Evolutionary conservation across 768 basidiomycete genomes (phyloP), one percentile per base, ranked within the genome.

Genomic region (Terana coerulea): DNA sequence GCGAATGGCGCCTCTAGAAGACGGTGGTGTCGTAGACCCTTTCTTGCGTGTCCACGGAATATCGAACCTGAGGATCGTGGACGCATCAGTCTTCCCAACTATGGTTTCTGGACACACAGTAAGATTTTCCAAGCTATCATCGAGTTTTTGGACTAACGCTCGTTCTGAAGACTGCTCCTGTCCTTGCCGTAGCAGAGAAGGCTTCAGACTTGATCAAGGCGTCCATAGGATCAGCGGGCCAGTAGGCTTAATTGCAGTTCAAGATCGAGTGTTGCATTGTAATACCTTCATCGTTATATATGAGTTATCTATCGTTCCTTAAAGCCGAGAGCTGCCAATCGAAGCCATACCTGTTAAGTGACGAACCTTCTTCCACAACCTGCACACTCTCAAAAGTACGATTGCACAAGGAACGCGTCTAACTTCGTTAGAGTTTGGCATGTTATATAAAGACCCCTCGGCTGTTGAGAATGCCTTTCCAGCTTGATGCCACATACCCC

Each of bases 381-480:
- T 9, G 12, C 40, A 42, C 12, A 42, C 12, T 10, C 11, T 42
- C 21, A 19, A 10, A 9, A n/a, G n/a, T n/a, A n/a, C n/a, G n/a
- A n/a, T n/a, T n/a, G n/a, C n/a, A n/a, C n/a, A n/a, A n/a, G n/a
- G n/a, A n/a, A n/a, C n/a, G n/a, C n/a, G n/a, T n/a, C n/a, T n/a
- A n/a, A n/a, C n/a, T n/a, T n/a, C n/a, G n/a, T n/a, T n/a, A n/a
- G n/a, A n/a, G n/a, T n/a, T n/a, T n/a, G n/a, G n/a, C n/a, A n/a
- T n/a, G n/a, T 24, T 46, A 46, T 21, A 46, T 54, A 17, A 82
- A 60, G 3, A 85, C 58, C 11, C 86, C 86, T 41, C 74, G 76
- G 58, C 88, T 91, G 61, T 78, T 86, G 39, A 79, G 67, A 42
- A 92, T 88, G 5, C 84, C 84, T 44, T 69, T 73, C 82, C 86